Base-by-base conservation (phyloP, 768 basidiomycete species). In the Amanita rubescens region DNA sequence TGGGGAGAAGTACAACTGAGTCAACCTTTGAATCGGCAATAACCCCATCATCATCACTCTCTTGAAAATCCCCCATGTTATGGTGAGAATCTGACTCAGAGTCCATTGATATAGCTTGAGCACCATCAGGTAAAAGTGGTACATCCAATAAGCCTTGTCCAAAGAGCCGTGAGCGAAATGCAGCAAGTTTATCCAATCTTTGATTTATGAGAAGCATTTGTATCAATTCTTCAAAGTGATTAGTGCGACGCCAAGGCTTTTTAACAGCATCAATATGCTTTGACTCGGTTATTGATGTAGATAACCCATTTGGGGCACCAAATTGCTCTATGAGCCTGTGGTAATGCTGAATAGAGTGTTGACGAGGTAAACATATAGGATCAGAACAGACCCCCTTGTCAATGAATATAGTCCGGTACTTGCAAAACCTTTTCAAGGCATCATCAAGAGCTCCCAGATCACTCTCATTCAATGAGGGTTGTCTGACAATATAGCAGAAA, bases 401-500 rank as follows among this genome's bases (percentile, higher is more conserved):
- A n/a, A 67, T 25, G 49, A 74, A 71, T 1, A 70, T 57, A 1
- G 60, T 30, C 38, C 67, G 67, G 48, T 68, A 45, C 6, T 47
- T 37, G 35, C 72, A 66, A 49, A 71, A 74, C 2, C 19, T 15
- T 1, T 57, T n/a, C 1, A 69, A 57, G 1, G 67, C 58, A 11
- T 61, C 57, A 0, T 67, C 48, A 1, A 75, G 20, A 0, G 44
- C 33, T 1, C 30, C 49, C 2, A 73, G 59, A 5, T 66, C 66
- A 5, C 60, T 57, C 5, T 35, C 37, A 1, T 67, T 60, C 55
- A 69, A 67, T 3, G 59, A 15, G 2, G 59, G 57, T 25, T 62
- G 65, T 22, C 63, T 64, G 3, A 69, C 62, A 9, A 68, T 61
- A 45, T 65, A 65, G 2, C 69, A 58, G 51, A 73, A 71, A 53